Evolutionary conservation across 768 basidiomycete species (phyloP).

Genomic region (Tulasnella sp.): DNA sequence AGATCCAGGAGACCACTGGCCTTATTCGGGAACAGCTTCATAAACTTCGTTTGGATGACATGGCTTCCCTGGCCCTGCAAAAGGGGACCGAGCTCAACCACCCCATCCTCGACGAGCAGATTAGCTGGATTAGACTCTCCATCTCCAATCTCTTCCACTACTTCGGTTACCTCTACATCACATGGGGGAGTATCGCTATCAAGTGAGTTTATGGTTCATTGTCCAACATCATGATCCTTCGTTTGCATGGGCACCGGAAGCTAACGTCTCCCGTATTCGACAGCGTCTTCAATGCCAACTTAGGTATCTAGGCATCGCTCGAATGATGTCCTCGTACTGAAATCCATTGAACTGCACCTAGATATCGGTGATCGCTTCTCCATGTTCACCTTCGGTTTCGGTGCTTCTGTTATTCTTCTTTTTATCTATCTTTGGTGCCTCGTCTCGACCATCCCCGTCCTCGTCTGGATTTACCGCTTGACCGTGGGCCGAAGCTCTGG

Average conservation of each 20-base stretch:
- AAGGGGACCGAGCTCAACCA: background rate
- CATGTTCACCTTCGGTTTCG: slow-evolving; percentile 5
- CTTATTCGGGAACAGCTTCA: background rate
- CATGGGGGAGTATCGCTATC: background rate
- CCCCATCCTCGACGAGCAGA: background rate
- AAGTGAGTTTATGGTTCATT: background rate
- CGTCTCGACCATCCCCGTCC: background rate
- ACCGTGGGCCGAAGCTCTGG: background rate
- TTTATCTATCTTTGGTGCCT: slow-evolving; percentile 16
- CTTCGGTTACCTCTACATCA: background rate
- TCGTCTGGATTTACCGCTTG: background rate
- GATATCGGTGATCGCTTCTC: background rate
- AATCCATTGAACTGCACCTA: background rate
- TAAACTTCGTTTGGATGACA: slow-evolving; percentile 13
- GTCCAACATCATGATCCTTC: background rate
- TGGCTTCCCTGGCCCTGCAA: background rate
- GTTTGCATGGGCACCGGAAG: background rate
- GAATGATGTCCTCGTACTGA: no score
- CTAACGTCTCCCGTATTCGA: background rate
- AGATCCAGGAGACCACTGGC: background rate
- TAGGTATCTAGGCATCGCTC: no score
- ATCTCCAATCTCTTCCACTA: background rate
- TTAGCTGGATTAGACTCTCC: background rate
- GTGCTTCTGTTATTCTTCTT: slow-evolving; percentile 2
- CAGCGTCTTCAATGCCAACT: background rate